Evolutionary conservation across 1,139 yeast genomes (phyloP), one percentile per base, ranked within the genome.

Genomic region (Suhomyces yuchorum): DNA sequence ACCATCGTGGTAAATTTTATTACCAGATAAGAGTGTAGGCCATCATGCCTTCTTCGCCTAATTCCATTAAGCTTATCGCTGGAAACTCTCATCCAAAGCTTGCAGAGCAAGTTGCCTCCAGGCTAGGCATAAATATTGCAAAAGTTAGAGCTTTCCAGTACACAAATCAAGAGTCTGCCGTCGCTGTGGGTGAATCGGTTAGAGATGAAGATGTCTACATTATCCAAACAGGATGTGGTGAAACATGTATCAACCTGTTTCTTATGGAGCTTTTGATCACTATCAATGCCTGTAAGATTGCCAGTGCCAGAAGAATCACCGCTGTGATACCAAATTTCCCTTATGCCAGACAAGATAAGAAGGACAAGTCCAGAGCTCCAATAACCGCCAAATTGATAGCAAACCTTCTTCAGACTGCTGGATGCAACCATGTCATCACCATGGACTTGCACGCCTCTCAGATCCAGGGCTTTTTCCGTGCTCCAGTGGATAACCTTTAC

Each of bases 31-130:
- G 46, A 37, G n/a, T 41, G 17, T 28, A 20, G 42, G 17, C 8
- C 22, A 22, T 20, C 30, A 52, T 52, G 56, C 52, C 54, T n/a
- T 36, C 47, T 15, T 43, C 58, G 4, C 59, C 57, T 54, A 91
- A 91, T 68, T 87, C 96, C 36, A 91, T 91, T 63, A 91, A 89
- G 66, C 78, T 92, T 47, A 71, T 92, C 46, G 89, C 96, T 15
- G 96, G 96, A 43, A 92, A 91, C 67, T 89, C 96, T 12, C 97
- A 92, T 63, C 89, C 91, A 18, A 91, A 85, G 48, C 78, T 92
- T 46, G 92, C 96, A n/a, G 83, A 83, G 55, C 71, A 80, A 26
- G 92, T 92, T 20, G 83, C 96, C 8, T 71, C 73, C 56, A 77
- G 82, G 65, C 73, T 87, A 46, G 87, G 87, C 15, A 62, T 84